Base-by-base conservation (phyloP, 129 eudicot species). In the Saposhnikovia divaricata region DNA sequence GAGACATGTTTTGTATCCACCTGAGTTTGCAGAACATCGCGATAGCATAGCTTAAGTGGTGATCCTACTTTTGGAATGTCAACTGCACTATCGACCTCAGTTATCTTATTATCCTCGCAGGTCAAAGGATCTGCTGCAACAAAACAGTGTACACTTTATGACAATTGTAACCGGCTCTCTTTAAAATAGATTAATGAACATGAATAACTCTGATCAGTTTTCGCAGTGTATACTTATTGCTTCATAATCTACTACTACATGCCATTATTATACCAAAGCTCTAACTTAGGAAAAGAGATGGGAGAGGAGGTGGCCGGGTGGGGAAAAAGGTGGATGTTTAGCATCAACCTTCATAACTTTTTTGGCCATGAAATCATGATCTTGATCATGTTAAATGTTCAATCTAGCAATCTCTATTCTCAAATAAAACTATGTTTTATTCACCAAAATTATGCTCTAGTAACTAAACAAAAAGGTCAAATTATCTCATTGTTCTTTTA, bases 1-100 rank as follows among this genome's bases (percentile, higher is more conserved):
- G 72, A 80, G 25, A 77, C 59, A 46, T 89, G 80, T 50, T 76
- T 84, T 40, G 45, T 53, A 50, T 88, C 85, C 77, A 81, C 80
- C 25, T 74, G 85, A 25, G 66, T 4, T 39, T 74, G 85, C n/a
- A 81, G 38, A 69, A 65, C 39, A 5, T 77, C 66, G 11, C 19
- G 39, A 37, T 61, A 73, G 31, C 47, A 4, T 47, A 72, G 61
- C 38, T 72, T 47, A 13, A 70, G 45, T 68, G 79, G 71, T 27
- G 27, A 72, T 61, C 76, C 83, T 5, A 23, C 51, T 31, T 12
- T 74, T 27, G 83, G 46, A 19, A 28, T 23, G 16, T 71, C 50
- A 51, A 43, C 31, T 34, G 28, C 44, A 59, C 16, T 46, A 43
- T 73, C 74, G 3, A 18, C 40, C 39, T 28, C 37, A 13, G 47